phyloP scores from a whole-genome alignment of 192 early-diverging fungal species.

The Glomus cerebriforme region DNA sequence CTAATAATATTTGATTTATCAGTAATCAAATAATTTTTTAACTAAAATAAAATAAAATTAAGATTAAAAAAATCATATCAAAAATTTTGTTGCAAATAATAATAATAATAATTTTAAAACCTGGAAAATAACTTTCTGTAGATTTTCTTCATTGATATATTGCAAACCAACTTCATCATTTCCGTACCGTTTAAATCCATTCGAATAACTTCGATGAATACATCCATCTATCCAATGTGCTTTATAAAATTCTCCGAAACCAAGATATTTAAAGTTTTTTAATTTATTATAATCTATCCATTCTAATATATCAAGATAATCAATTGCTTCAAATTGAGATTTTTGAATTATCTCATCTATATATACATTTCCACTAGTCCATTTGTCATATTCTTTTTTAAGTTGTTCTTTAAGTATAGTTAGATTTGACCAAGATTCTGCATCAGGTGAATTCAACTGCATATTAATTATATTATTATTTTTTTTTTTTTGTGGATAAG shows the following conservation, averaged over 20 bases:
- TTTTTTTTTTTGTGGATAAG: too few species aligned
- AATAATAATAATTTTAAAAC: neutral
- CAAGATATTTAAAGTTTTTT: neutral
- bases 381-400: too few species aligned
- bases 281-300: neutral
- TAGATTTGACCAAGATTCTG: too few species aligned
- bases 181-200: neutral
- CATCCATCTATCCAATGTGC: neutral
- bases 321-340: too few species aligned
- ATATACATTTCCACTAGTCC: too few species aligned
- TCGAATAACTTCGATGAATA: neutral
- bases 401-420: too few species aligned
- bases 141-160: neutral
- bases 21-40: neutral
- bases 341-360: too few species aligned
- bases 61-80: neutral
- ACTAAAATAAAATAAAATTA: neutral
- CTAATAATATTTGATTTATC: neutral
- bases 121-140: neutral
- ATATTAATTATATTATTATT: too few species aligned
- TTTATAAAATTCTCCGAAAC: neutral
- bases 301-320: neutral
- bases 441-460: too few species aligned
- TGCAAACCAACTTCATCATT: neutral
- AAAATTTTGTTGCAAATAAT: neutral